phyloP scores from a whole-genome alignment of 306 rosid genomes.

The Vicia villosa region DNA sequence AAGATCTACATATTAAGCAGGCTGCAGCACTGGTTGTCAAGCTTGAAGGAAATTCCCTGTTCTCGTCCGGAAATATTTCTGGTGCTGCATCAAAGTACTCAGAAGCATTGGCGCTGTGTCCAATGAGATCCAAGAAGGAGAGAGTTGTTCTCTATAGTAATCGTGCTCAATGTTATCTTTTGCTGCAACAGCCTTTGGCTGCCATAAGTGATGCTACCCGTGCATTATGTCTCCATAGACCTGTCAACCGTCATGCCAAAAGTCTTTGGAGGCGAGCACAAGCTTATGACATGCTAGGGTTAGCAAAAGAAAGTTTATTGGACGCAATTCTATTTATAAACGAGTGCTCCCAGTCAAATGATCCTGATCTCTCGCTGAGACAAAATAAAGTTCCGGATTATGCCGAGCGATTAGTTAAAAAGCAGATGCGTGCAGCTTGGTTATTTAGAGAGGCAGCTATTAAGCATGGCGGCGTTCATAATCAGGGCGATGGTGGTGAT shows the following conservation, averaged over 20 bases:
- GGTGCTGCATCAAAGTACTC: conserved; percentile 95
- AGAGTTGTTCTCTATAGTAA: conserved; percentile 95
- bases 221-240: conserved; percentile 95
- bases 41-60: conserved; percentile 97
- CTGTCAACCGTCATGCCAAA: conserved; percentile 95
- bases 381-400: conserved; percentile 98
- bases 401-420: conserved; percentile 90
- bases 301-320: conserved; percentile 89
- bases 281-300: conserved; percentile 96
- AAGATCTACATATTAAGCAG: conserved; percentile 96
- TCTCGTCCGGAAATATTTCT: conserved; percentile 91
- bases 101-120: conserved; percentile 94
- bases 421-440: conserved; percentile 99
- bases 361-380: conserved; percentile 85
- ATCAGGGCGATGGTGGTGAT: conserved; percentile 87
- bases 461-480: conserved; percentile 87
- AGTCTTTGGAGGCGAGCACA: conserved; percentile 99
- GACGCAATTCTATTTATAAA: conserved; percentile 97
- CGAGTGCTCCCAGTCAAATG: conserved; percentile 96
- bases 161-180: conserved; percentile 93
- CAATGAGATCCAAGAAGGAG: conserved; percentile 94
- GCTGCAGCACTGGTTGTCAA: conserved; percentile 97
- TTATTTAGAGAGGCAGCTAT: conserved; percentile 94
- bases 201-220: conserved; percentile 98
- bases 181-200: conserved; percentile 88